Evolutionary conservation across 2,329 filamentous ascomycete genomes (phyloP).

Genomic region (Neonectria hederae): DNA sequence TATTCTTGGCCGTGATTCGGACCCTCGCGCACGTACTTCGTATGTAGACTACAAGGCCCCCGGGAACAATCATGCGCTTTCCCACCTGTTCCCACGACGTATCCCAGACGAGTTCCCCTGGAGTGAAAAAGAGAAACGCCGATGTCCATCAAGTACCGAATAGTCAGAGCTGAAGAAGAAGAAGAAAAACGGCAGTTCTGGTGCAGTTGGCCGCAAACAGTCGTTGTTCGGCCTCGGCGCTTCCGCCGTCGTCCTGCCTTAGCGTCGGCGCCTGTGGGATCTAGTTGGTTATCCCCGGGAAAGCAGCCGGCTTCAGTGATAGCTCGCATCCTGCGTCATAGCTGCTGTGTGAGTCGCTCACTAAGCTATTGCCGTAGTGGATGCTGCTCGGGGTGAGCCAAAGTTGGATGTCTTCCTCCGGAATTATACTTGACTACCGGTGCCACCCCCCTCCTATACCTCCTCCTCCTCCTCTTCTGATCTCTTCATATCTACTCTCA

Average conservation of each 20-base stretch:
- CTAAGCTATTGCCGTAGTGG: background rate
- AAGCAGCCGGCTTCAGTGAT: conserved; percentile 10
- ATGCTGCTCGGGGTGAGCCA: background rate
- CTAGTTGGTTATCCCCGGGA: conserved; percentile 17
- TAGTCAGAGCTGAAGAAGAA: background rate
- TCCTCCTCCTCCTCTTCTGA: background rate
- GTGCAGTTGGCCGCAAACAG: conserved; percentile 4
- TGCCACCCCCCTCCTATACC: conserved; percentile 10
- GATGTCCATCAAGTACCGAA: background rate
- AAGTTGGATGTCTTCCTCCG: background rate
- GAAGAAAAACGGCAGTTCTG: background rate
- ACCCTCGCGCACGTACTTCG: too few relatives aligned
- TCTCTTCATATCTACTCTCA: background rate
- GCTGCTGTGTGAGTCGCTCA: conserved; percentile 14
- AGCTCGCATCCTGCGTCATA: conserved; percentile 36
- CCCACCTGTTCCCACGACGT: background rate
- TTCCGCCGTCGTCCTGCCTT: conserved; percentile 2
- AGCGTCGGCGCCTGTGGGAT: background rate
- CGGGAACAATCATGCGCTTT: background rate
- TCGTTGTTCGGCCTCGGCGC: conserved; percentile 19
- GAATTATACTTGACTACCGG: conserved; percentile 16
- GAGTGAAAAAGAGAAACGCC: background rate
- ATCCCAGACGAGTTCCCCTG: background rate
- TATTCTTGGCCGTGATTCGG: background rate
- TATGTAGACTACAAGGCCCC: too few relatives aligned